Evolutionary conservation across 208 protist species (phyloP), one percentile per base, ranked within the genome.

Genomic region (Ichthyophonus hoferi): DNA sequence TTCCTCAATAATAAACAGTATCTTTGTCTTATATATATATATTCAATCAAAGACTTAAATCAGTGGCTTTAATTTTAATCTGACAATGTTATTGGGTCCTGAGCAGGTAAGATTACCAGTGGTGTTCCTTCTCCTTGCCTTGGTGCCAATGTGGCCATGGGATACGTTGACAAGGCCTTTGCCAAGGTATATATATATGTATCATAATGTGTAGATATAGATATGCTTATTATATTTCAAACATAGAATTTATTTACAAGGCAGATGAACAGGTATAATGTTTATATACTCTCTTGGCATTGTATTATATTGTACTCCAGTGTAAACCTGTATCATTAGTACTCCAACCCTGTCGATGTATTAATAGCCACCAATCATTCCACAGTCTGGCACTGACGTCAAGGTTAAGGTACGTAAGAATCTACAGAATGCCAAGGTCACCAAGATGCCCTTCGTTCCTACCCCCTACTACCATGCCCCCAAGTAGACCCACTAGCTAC

Each of bases 391-490:
- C 78, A 96, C 94, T 24, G 88, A 94, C 83, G 89, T 97, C 39
- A 79, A 96, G n/a, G 92, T 98, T 17, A 90, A 96, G n/a, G 94
- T 98, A n/a, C 95, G 97, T 33, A 94, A 94, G 86, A 95, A 95
- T 86, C 92, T 90, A 58, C 91, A 96, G 76, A 79, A 79, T 1
- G 96, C 94, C 1, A 94, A 91, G 67, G 93, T 99, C 38, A 90
- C 93, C 1, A 94, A 94, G 83, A 96, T 97, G 89, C 97, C 97
- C 34, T 99, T 98, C 90, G 96, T 98, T 79, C 86, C 87, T 7
- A 78, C 79, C 40, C 87, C 89, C 83, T 97, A 96, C 92, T 86
- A 90, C 88, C 40, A n/a, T n/a, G n/a, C n/a, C n/a, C n/a, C n/a
- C n/a, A n/a, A n/a, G n/a, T n/a, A n/a, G n/a, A n/a, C n/a, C n/a